A percentile compares a stretch with the other conserved stretches of the same genome.
phyloP scores from a whole-genome alignment of 176 grass and related monocot genomes.

The Cenchrus americanus region DNA sequence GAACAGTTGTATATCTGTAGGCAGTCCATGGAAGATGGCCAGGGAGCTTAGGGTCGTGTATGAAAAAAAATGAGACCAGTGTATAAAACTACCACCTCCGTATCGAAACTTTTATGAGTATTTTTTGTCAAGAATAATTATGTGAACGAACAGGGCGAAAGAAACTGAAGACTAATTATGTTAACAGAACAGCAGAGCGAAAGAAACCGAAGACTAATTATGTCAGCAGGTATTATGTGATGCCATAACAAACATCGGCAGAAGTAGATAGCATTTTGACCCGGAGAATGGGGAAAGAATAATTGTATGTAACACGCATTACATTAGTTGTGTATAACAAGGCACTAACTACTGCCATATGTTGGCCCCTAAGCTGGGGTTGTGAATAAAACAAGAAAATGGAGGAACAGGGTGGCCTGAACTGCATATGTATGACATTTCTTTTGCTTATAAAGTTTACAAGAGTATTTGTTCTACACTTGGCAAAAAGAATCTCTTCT shows the following conservation, averaged over 20 bases:
- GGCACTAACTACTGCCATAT: conserved; percentile 8
- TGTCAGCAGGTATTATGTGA: background rate
- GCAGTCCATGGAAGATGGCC: background rate
- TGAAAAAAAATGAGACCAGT: background rate
- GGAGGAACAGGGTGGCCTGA: conserved; percentile 20
- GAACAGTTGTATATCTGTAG: background rate
- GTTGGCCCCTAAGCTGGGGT: conserved; percentile 14
- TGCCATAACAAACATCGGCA: background rate
- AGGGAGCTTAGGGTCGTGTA: background rate
- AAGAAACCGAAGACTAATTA: too few species aligned
- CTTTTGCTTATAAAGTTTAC: conserved; percentile 48
- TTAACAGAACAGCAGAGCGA: background rate
- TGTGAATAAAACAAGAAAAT: background rate
- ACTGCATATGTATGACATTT: conserved; percentile 31
- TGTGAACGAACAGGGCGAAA: background rate
- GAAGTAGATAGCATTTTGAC: conserved; percentile 16
- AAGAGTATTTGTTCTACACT: conserved; percentile 31
- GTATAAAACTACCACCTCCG: background rate
- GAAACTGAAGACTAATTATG: too few species aligned
- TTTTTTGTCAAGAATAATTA: background rate
- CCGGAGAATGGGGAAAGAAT: background rate
- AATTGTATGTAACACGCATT: background rate
- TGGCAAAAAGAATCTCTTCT: conserved; percentile 49
- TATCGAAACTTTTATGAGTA: too few species aligned
- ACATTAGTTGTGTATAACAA: conserved; percentile 20